phyloP scores from a whole-genome alignment of 2,329 filamentous ascomycete genomes.

The Pseudocercospora fijiensis region DNA sequence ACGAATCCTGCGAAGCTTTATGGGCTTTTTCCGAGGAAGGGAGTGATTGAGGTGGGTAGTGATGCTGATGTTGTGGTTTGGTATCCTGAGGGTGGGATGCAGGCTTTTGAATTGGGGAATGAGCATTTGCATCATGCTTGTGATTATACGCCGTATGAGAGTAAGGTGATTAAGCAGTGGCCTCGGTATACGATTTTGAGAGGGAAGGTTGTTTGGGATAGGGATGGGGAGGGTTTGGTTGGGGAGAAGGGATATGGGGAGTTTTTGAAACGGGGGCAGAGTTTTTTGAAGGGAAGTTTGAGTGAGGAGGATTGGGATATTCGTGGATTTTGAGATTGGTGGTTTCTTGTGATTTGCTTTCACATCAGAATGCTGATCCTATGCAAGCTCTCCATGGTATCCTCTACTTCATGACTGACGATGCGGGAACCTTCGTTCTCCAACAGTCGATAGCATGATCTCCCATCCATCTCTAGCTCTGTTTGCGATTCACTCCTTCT shows the following conservation, averaged over 20 bases:
- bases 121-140: slow-evolving; percentile 58
- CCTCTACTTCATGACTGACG: no score
- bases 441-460: no score
- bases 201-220: slow-evolving; percentile 57
- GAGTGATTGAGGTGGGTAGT: slow-evolving; percentile 50
- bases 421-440: no score
- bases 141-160: slow-evolving; percentile 62
- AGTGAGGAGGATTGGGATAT: slow-evolving; percentile 26
- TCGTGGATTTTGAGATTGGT: not conserved
- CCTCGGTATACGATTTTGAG: slow-evolving; percentile 58
- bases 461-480: no score
- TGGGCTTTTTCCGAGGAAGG: slow-evolving; percentile 54
- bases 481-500: no score
- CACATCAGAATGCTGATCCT: not conserved
- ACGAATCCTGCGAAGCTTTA: slow-evolving; percentile 60
- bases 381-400: not conserved
- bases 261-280: slow-evolving; percentile 49
- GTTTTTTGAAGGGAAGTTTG: slow-evolving; percentile 35
- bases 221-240: slow-evolving; percentile 51
- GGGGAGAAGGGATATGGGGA: slow-evolving; percentile 47
- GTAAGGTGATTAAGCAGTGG: slow-evolving; percentile 55
- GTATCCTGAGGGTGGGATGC: slow-evolving; percentile 51
- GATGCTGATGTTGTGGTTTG: slow-evolving; percentile 61
- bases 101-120: slow-evolving; percentile 51
- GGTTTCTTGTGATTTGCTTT: not conserved